A percentile compares a stretch with the other conserved stretches of the same genome.
phyloP scores from a whole-genome alignment of 495 filamentous ascomycete genomes.

The Penicillium malachiteum region DNA sequence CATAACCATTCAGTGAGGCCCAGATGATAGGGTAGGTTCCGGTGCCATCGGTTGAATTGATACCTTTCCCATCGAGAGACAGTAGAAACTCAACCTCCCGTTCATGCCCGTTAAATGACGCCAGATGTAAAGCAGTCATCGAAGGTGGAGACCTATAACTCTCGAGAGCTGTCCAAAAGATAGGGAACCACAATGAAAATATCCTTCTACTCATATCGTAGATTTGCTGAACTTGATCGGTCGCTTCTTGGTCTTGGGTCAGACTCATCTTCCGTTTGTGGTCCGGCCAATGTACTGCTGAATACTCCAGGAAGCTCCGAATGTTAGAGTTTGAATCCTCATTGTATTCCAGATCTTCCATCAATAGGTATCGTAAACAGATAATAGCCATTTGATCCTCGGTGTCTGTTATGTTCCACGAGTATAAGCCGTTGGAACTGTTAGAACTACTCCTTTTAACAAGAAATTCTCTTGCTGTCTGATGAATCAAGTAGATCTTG shows the following conservation, averaged over 20 bases:
- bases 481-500: slow-evolving; percentile 36
- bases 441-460: slow-evolving; percentile 8
- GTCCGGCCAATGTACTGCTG: slow-evolving; percentile 26
- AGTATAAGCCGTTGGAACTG: slow-evolving; percentile 9
- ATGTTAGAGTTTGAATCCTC: background rate
- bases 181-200: slow-evolving; percentile 19
- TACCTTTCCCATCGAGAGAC: background rate
- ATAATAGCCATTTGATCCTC: slow-evolving; percentile 20
- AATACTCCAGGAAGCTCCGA: slow-evolving; percentile 22
- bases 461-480: slow-evolving; percentile 35
- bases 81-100: background rate
- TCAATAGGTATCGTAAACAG: slow-evolving; percentile 26
- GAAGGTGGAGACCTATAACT: background rate
- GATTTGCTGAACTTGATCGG: slow-evolving; percentile 8
- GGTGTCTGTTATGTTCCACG: slow-evolving; percentile 9
- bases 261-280: slow-evolving; percentile 18
- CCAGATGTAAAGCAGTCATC: slow-evolving; percentile 17
- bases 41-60: background rate
- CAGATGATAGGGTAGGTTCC: background rate
- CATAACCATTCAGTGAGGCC: slow-evolving; percentile 19
- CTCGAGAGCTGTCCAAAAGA: slow-evolving; percentile 14
- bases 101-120: slow-evolving; percentile 21
- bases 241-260: slow-evolving; percentile 5
- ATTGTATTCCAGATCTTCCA: slow-evolving; percentile 19
- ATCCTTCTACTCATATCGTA: slow-evolving; percentile 9